Percentiles rank a stretch among this genome's conserved stretches.
phyloP scores from a whole-genome alignment of 306 rosid species.

The Ormosia semicastrata region DNA sequence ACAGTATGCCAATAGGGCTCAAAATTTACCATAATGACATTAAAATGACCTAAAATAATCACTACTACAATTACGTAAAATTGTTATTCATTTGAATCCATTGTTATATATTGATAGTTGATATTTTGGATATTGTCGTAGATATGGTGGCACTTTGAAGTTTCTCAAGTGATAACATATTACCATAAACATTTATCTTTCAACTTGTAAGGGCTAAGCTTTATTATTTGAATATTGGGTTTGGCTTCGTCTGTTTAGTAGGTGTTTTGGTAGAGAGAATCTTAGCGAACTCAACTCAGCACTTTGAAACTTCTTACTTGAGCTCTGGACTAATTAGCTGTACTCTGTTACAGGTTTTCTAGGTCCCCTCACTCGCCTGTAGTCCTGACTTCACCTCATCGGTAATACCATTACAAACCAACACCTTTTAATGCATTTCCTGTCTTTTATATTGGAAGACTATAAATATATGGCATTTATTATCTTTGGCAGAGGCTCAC shows the following conservation, averaged over 20 bases:
- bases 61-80: not conserved
- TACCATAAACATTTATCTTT: not conserved
- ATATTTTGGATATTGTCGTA: not conserved
- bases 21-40: not conserved
- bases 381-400: constrained; percentile 41
- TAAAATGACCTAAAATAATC: not conserved
- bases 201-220: not conserved
- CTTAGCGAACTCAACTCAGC: not conserved
- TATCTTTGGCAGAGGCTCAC: constrained; percentile 45
- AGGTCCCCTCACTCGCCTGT: constrained; percentile 57
- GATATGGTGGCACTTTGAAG: not conserved
- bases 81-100: not conserved
- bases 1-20: not conserved
- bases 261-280: constrained; percentile 11
- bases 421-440: not conserved
- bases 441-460: constrained; percentile 8
- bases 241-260: not conserved
- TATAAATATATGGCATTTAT: constrained; percentile 10
- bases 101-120: not conserved
- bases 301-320: constrained; percentile 5
- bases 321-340: constrained; percentile 13
- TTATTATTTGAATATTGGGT: not conserved
- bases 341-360: constrained; percentile 38
- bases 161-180: not conserved
- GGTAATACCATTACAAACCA: constrained; percentile 35